A percentile compares a stretch with the other conserved stretches of the same genome.
phyloP scores from a whole-genome alignment of 768 basidiomycete genomes.

The Pulveroboletus frians region DNA sequence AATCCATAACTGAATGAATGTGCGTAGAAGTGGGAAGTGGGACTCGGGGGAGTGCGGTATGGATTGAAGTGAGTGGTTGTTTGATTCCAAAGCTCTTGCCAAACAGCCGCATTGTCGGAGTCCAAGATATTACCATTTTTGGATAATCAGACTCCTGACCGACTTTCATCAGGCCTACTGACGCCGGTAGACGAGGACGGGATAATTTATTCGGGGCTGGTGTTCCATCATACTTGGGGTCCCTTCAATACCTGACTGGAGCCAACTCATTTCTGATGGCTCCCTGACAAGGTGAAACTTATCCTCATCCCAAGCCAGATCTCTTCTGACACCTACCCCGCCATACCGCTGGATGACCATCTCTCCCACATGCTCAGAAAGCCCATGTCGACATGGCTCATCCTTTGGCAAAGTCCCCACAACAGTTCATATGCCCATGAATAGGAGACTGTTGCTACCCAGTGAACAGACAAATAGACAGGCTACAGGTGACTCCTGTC shows the following conservation, averaged over 20 bases:
- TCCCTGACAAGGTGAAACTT: conserved; percentile 12
- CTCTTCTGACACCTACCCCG: no score
- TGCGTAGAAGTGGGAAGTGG: neutral
- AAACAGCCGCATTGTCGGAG: conserved; percentile 2
- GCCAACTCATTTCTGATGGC: neutral
- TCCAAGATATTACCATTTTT: neutral
- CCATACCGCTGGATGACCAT: no score
- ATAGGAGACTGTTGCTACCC: no score
- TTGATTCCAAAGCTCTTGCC: conserved; percentile 25
- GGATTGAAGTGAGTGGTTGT: conserved; percentile 15
- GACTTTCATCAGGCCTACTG: no score
- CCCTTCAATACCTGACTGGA: conserved; percentile 7
- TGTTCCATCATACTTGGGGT: neutral
- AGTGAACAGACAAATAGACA: no score
- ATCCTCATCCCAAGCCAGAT: conserved; percentile 7
- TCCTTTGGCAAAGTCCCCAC: no score
- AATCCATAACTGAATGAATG: conserved; percentile 9
- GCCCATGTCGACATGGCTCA: no score
- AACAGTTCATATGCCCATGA: no score
- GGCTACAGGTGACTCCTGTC: no score
- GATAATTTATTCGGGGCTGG: no score
- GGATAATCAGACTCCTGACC: neutral
- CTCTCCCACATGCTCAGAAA: no score
- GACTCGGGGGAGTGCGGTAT: neutral
- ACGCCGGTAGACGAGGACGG: no score